Base-by-base conservation (phyloP, 2,329 filamentous ascomycete genomes). In the Ophiocordyceps robertsii region DNA sequence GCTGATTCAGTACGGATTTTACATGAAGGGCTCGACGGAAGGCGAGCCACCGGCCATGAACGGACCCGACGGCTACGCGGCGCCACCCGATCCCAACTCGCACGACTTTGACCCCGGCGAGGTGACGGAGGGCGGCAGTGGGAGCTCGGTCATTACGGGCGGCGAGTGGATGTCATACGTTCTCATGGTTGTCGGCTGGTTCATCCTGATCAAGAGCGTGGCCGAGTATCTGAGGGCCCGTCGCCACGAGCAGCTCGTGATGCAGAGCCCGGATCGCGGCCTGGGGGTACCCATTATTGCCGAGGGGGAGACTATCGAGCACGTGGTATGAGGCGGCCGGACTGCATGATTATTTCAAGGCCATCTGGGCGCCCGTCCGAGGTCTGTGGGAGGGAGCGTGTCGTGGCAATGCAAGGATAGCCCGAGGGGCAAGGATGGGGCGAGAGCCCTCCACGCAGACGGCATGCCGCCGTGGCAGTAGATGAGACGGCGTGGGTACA, bases 151-250 rank as follows among this genome's bases (percentile, higher is more conserved):
- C 31, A 76, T 95, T 36, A 76, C 73, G 6, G 82, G 81, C 41
- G 82, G 75, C 49, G 89, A 96, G 58, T 95, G 86, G 86, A 69
- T 95, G 48, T 85, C 88, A 11, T 98, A 96, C 55, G 70, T 84
- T 14, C 65, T 98, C 39, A 98, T 98, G 92, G 85, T 98, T 56
- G 82, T 94, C 2, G 92, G 92, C 6, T 98, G 92, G 92, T 96
- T 96, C 57, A 88, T 98, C 48, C 69, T 98, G 47, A 96, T 98
- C 57, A 78, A 89, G 62, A 82, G 88, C n/a, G 79, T 95, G 16
- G 88, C 83, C 53, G 89, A 96, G 59, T 98, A 92, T 58, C 65
- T 96, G 47, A 77, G 81, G 51, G 92, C 88, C 32, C 75, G 90
- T 57, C 74, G 87, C 56, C 92, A 96, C 58, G 92, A 98, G 66